Base-by-base conservation (phyloP, 2,329 filamentous ascomycete genomes). In the Phyllosticta capitalensis region DNA sequence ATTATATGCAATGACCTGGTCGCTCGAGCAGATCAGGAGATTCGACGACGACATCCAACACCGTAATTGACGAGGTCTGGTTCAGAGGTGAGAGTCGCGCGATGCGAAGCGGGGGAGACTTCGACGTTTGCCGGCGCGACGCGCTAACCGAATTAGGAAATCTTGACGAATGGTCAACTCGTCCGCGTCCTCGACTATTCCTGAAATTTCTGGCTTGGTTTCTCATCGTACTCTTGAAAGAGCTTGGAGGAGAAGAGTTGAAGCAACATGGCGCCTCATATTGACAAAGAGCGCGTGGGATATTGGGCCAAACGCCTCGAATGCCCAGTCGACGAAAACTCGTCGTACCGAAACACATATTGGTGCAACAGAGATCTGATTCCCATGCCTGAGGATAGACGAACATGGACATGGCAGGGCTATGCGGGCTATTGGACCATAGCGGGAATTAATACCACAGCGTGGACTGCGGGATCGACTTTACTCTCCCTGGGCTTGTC, bases 401-500 rank as follows among this genome's bases (percentile, higher is more conserved):
- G 58, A 17, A 60, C 58, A 22, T 60, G 58, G 58, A 55, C 24
- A 9, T 60, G 58, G 58, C 58, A 60, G 12, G 58, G 58, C 26
- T 60, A 50, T n/a, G 58, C 58, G 5, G 58, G 58, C n/a, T 60
- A 60, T 17, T 60, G 58, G 58, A 53, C 55, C 14, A 60, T 60
- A 17, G 48, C 12, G 12, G 54, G 58, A 10, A 59, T 59, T 26
- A 59, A 59, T 19, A 59, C 57, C 10, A 59, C 58, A 7, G 58
- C 58, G 3, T 60, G 58, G 58, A 60, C 58, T 12, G 45, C 58
- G 4, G 58, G 58, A n/a, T 60, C 58, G n/a, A 55, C 52, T 21
- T 48, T 55, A 1, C 30, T 60, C 22, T 55, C 52, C 14, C 65
- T 72, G 1, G 67, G 67, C n/a, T 53, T 70, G 14, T 69, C 67